phyloP scores from a whole-genome alignment of 768 basidiomycete species.

The Leccinum ochraceum region DNA sequence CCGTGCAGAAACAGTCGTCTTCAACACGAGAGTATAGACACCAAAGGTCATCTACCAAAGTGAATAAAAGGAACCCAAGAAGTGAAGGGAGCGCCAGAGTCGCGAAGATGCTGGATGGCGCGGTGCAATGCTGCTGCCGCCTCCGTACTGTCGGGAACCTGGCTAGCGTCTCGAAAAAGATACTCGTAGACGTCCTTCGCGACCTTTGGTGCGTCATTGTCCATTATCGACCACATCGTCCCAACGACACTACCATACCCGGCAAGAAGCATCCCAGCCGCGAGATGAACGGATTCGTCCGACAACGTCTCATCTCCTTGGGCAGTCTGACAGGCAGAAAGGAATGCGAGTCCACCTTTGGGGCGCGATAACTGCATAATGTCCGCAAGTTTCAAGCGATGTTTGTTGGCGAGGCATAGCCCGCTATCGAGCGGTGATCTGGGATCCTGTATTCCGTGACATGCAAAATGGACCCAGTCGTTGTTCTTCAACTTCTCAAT shows the following conservation, averaged over 20 bases:
- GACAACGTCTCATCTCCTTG: not conserved
- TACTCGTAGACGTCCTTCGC: not conserved
- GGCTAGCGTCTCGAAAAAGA: not conserved
- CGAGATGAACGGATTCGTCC: not conserved
- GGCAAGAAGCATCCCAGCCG: not conserved
- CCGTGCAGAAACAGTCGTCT: too few species aligned
- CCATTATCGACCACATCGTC: not conserved
- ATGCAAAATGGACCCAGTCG: too few species aligned
- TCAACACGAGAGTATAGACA: too few species aligned
- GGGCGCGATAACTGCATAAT: too few species aligned
- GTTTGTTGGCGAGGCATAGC: too few species aligned
- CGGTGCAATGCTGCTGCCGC: not conserved
- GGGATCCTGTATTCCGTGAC: too few species aligned
- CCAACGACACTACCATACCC: not conserved
- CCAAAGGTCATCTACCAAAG: not conserved
- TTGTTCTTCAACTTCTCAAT: too few species aligned
- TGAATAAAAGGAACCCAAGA: not conserved
- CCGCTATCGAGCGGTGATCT: too few species aligned
- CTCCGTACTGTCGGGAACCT: not conserved
- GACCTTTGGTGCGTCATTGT: not conserved
- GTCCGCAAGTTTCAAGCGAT: too few species aligned
- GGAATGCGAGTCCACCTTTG: too few species aligned
- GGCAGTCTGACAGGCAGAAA: too few species aligned
- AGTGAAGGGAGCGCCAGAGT: not conserved
- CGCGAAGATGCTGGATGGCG: not conserved